Evolutionary conservation across 1,284 basidiomycete species (phyloP).

Genomic region (Apiotrichum siamense): DNA sequence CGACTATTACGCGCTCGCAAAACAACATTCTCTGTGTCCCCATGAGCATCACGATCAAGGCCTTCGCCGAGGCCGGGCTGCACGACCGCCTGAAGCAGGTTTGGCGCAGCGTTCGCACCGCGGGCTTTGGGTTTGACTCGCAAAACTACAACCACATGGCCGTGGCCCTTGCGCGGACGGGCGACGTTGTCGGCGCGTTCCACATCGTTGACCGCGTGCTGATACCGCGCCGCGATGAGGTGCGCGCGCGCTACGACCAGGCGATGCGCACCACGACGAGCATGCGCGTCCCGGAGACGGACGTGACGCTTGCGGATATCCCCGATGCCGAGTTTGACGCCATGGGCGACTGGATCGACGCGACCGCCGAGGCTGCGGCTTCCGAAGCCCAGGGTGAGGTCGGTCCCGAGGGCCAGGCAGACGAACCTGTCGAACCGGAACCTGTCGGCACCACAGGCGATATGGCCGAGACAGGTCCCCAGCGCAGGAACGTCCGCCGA

Average conservation of each 20-base stretch:
- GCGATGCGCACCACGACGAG: constrained; percentile 15
- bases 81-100: constrained; percentile 60
- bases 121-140: constrained; percentile 79
- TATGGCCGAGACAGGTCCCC: constrained; percentile 12
- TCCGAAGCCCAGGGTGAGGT: background rate
- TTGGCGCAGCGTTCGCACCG: constrained; percentile 61
- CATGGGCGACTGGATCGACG: constrained; percentile 6
- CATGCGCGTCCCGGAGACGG: constrained; percentile 50
- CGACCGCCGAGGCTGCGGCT: background rate
- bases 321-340: constrained; percentile 1
- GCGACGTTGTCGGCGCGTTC: constrained; percentile 73
- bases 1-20: background rate
- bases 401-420: background rate
- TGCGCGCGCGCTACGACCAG: constrained; percentile 18
- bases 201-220: constrained; percentile 75
- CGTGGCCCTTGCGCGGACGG: constrained; percentile 68
- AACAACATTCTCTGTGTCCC: constrained; percentile 66
- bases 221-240: constrained; percentile 55
- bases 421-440: background rate
- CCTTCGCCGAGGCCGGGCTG: constrained; percentile 60
- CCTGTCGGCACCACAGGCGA: background rate
- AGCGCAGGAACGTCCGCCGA: constrained; percentile 31
- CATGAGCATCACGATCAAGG: constrained; percentile 76
- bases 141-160: constrained; percentile 89
- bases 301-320: constrained; percentile 22